Conservation (phyloP, 176 grass and related monocot genomes). For the Otatea glauca region DNA sequence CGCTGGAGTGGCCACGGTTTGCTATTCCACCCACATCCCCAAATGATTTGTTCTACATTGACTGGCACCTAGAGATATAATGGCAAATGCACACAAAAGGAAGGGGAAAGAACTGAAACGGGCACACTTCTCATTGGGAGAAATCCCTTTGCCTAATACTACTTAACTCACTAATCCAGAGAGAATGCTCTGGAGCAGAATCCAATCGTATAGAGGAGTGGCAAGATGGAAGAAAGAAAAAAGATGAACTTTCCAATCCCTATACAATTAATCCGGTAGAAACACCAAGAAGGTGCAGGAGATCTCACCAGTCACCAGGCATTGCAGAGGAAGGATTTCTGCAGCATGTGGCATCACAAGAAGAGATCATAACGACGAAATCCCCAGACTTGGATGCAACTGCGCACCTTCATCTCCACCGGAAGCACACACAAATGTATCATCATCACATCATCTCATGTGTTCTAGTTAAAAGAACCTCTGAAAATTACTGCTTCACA, state of each 20-base stretch:
- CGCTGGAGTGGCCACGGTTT: background rate
- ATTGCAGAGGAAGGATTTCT: slow-evolving; percentile 19
- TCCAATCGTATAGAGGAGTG: slow-evolving; percentile 32
- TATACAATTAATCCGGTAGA: slow-evolving; percentile 44
- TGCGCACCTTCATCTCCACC: slow-evolving; percentile 37
- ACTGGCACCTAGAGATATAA: slow-evolving; percentile 1
- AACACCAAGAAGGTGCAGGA: slow-evolving; percentile 41
- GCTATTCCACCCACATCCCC: slow-evolving; percentile 21
- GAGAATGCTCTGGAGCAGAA: slow-evolving; percentile 38
- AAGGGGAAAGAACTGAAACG: background rate
- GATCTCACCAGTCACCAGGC: slow-evolving; percentile 40
- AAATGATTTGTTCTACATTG: slow-evolving; percentile 40
- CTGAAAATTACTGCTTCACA: slow-evolving; percentile 30
- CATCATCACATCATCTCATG: slow-evolving; percentile 10
- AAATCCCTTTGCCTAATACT: slow-evolving; percentile 18
- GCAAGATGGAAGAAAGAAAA: slow-evolving; percentile 18
- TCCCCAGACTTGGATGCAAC: background rate
- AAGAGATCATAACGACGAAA: slow-evolving; percentile 24
- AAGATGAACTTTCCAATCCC: background rate
- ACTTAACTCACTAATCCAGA: slow-evolving; percentile 33
- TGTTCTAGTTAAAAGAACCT: slow-evolving; percentile 38
- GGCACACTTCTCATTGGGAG: slow-evolving; percentile 2
- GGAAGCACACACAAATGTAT: slow-evolving; percentile 28
- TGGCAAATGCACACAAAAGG: slow-evolving; percentile 1
- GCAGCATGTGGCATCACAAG: slow-evolving; percentile 5